Evolutionary conservation across 177 flowering plant species (phyloP), one percentile per base, ranked within the genome.

Genomic region (Telopea speciosissima): DNA sequence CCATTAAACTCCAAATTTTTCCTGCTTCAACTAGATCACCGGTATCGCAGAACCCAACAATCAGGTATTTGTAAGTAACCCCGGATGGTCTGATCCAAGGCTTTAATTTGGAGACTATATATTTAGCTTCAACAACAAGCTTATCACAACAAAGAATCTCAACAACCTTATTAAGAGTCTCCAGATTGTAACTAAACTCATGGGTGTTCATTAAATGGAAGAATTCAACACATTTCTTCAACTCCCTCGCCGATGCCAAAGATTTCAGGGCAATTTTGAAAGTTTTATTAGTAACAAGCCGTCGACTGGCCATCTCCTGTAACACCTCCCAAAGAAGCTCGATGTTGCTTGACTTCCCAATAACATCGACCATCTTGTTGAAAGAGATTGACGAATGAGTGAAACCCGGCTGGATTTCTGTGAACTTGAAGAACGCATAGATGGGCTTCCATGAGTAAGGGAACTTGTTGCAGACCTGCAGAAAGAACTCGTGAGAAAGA

Each of bases 401-500:
- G 76, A 90, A 90, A 1, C 60, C 8, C 12, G 84, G 82, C 31
- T 80, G 81, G 36, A 82, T 68, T n/a, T 79, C 70, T 19, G 93
- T 80, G 84, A 79, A 94, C 9, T 61, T 70, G 79, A 83, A 89
- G 83, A 92, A 85, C 24, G 68, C 81, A 86, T 89, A 81, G 33
- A 92, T 80, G 64, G 98, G 97, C 31, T 84, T 84, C 93, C 95
- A 89, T 33, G 98, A 92, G 58, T 22, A 75, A 3, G 90, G 93
- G 82, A 94, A 94, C 9, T 78, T 81, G 87, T 89, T 89, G 88
- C 97, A 90, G 72, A 92, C 89, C 71, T 87, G 97, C 68, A 94
- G 90, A 85, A 94, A 94, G 79, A 92, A 86, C 67, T 49, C 54
- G 54, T 49, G 54, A 49, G 54, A 49, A 8, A 49, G 54, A 49